These are phyloP conservation scores for Conticribra weissflogii DNA, from an alignment of 108 stramenopile species.

Conservation along the genomic window DNA sequence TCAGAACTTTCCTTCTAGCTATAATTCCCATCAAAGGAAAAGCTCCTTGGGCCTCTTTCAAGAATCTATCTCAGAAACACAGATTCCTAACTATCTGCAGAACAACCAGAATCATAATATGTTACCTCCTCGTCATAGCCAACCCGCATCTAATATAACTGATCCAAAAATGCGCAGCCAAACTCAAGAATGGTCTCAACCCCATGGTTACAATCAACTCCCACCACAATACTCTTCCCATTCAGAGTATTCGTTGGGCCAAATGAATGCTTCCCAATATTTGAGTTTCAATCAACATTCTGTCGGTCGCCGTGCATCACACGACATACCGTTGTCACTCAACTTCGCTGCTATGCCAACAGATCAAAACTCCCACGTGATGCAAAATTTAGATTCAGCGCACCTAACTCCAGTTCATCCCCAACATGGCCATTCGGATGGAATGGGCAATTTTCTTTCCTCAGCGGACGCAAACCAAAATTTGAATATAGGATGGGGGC, in stretches of 20 bases:
- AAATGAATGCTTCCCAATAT: conserved; percentile 17
- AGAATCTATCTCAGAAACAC: conserved; percentile 16
- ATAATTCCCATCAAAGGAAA: conserved; percentile 26
- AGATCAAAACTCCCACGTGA: conserved; percentile 25
- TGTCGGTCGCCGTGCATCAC: conserved; percentile 10
- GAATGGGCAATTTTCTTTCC: conserved; percentile 18
- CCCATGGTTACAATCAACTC: conserved; percentile 9
- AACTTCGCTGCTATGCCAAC: conserved; percentile 6
- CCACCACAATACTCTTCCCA: conserved; percentile 35
- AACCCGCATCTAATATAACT: conserved; percentile 6
- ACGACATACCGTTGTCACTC: conserved; percentile 3
- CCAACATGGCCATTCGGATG: conserved; percentile 5
- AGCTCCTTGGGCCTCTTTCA: conserved; percentile 23
- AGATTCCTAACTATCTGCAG: conserved; percentile 11
- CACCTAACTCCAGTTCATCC: conserved; percentile 1
- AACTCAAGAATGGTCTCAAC: conserved; percentile 35
- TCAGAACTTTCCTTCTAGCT: conserved; percentile 29
- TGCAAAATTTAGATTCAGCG: conserved; percentile 23
- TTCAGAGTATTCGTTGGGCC: conserved; percentile 19
- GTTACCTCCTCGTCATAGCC: conserved; percentile 9
- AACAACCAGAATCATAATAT: conserved; percentile 13
- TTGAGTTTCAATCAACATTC: conserved; percentile 21
- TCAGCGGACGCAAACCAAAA: conserved; percentile 13
- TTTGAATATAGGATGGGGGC: conserved; percentile 36
- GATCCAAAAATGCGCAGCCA: conserved; percentile 17